Base-by-base conservation (phyloP, 176 grass and related monocot species). In the Elymus sibiricus region DNA sequence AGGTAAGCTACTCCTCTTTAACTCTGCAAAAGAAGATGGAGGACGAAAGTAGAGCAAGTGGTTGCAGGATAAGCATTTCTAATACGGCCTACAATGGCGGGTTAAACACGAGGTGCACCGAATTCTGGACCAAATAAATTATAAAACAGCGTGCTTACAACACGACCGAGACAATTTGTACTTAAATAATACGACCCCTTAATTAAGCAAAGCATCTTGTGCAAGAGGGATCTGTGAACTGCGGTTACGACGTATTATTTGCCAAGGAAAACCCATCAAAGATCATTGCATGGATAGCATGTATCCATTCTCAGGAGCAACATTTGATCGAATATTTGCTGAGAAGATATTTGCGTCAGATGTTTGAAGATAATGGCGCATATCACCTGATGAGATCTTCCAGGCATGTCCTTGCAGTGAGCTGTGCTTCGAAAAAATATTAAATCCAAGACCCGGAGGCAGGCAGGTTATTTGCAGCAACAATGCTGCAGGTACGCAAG, bases 351-450 rank as follows among this genome's bases (percentile, higher is more conserved):
- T 47, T 15, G 13, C 13, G 44, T 47, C 44, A 15, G 44, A 47
- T 47, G 44, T 47, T 13, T 47, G 44, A 47, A 47, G 44, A 47
- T 15, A 47, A 0, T 0, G 12, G 44, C 44, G 4, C 44, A 15
- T 47, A 47, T 47, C 44, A 47, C 12, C 14, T 5, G 49, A 70
- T 58, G 65, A 26, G 74, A 88, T 83, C 47, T 70, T 29, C 74
- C 38, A 7, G 17, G 21, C 58, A 77, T 11, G 38, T 40, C 38
- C 46, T 26, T 5, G 77, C 64, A 46, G 32, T 88, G 86, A 83
- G 80, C 63, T 70, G 86, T 78, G 46, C 26, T 1, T 88, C 74
- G 77, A 19, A 47, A 88, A 83, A 83, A 59, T 24, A n/a, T n/a
- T n/a, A n/a, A n/a, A n/a, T n/a, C n/a, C 60, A 40, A 8, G 38